phyloP scores from a whole-genome alignment of 192 early-diverging fungal species.

The Backusella luteola region DNA sequence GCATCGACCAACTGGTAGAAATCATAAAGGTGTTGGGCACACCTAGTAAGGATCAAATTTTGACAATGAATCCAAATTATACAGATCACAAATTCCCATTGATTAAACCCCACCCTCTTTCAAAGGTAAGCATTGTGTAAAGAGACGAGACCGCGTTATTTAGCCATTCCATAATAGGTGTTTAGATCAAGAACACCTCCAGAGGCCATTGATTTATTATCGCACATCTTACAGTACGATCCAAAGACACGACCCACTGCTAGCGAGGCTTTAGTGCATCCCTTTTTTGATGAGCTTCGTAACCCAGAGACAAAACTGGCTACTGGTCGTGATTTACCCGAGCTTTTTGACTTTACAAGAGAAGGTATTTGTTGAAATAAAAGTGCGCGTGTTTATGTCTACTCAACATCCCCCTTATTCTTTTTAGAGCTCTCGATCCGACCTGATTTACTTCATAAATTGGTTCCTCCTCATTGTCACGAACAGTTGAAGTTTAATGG shows the following conservation, averaged over 20 bases:
- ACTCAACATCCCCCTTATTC: background rate
- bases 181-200: slow-evolving; percentile 82
- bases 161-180: slow-evolving; percentile 44
- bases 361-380: slow-evolving; percentile 40
- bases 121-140: slow-evolving; percentile 48
- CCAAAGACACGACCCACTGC: slow-evolving; percentile 78
- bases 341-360: slow-evolving; percentile 84
- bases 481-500: slow-evolving; percentile 52
- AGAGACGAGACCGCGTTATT: background rate
- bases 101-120: slow-evolving; percentile 89
- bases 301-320: slow-evolving; percentile 73
- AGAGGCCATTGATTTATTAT: slow-evolving; percentile 83
- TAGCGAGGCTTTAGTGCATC: slow-evolving; percentile 86
- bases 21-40: slow-evolving; percentile 98
- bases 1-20: slow-evolving; percentile 96
- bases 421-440: slow-evolving; percentile 77
- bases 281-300: slow-evolving; percentile 95
- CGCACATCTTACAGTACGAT: slow-evolving; percentile 86
- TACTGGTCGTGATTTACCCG: slow-evolving; percentile 78
- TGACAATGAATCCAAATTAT: slow-evolving; percentile 96
- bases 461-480: slow-evolving; percentile 82
- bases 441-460: slow-evolving; percentile 69
- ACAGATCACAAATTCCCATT: slow-evolving; percentile 97
- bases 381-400: too few relatives aligned
- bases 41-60: slow-evolving; percentile 91